A percentile compares a stretch with the other conserved stretches of the same genome.
Conservation (phyloP, 2,329 filamentous ascomycete species). For the Whalleya microplaca region DNA sequence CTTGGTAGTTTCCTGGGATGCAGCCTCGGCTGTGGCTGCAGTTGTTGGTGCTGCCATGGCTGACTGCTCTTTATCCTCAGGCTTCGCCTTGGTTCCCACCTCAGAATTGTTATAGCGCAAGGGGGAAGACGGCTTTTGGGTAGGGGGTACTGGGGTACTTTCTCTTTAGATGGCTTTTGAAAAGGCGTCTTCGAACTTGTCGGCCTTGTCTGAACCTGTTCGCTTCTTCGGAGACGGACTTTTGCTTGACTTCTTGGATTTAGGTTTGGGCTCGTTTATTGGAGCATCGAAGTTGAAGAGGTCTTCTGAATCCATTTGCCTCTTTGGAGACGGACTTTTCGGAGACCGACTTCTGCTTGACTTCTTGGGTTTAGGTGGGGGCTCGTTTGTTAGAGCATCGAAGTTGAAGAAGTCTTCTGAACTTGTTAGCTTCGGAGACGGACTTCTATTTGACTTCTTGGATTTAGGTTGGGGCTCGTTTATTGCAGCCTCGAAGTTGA, state of each 20-base stretch:
- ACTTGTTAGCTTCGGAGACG: no score
- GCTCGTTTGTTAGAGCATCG: no score
- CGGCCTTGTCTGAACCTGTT: background rate
- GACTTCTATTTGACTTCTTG: no score
- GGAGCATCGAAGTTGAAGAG: no score
- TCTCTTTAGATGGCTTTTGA: background rate
- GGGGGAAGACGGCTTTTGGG: conserved; percentile 16
- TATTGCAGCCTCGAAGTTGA: background rate
- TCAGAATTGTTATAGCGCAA: conserved; percentile 1
- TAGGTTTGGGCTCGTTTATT: no score
- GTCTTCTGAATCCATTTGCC: no score
- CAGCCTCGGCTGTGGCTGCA: background rate
- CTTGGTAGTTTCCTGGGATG: conserved; percentile 16
- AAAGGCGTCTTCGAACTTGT: background rate
- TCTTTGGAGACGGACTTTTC: no score
- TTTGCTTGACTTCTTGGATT: no score
- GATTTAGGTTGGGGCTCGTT: no score
- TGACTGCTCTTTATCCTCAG: background rate
- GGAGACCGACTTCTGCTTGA: no score
- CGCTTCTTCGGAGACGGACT: background rate
- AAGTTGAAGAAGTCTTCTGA: no score
- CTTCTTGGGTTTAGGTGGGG: no score
- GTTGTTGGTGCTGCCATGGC: background rate
- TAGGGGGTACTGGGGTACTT: conserved; percentile 12
- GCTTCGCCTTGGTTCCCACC: conserved; percentile 1